Evolutionary conservation across 208 protist genomes (phyloP), one percentile per base, ranked within the genome.

Genomic region (Angomonas deanei): DNA sequence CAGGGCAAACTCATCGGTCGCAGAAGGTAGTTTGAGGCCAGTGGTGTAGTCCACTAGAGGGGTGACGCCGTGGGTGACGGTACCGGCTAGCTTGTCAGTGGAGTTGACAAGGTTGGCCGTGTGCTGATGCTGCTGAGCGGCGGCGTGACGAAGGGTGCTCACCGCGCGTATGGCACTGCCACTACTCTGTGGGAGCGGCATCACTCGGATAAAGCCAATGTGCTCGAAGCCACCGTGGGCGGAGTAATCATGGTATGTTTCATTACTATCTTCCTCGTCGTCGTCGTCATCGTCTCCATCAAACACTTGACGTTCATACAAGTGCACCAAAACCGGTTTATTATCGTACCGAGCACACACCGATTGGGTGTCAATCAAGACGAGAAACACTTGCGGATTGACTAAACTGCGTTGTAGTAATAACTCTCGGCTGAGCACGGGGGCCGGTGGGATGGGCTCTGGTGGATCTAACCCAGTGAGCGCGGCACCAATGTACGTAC

Each of bases 131-230:
- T n/a, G n/a, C n/a, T n/a, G n/a, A n/a, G n/a, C n/a, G 15, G 1
- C 26, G 34, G 17, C 50, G 26, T 30, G 53, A n/a, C 46, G 65
- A 8, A 58, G 53, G 10, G 34, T 57, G 23, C 11, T 34, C 48
- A 61, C 64, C 21, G 64, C 50, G 30, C 49, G 31, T n/a, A 32
- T 49, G n/a, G 38, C 42, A 28, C 13, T 53, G 2, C 53, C 57
- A 24, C 10, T 31, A 34, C 23, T n/a, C 63, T 30, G 56, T n/a
- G 30, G 34, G 28, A 53, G 46, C 24, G 52, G 68, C 34, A 64
- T 36, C 27, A 87, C 33, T 3, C 84, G 80, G 26, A 91, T 68
- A 56, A 85, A 85, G 24, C 80, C 84, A 33, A 91, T 76, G 62
- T 83, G 79, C 42, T 64, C 70, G 54, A 79, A 91, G 50, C 60